Conservation (phyloP, 2,329 filamentous ascomycete genomes). For the Penicillium crustosum region DNA sequence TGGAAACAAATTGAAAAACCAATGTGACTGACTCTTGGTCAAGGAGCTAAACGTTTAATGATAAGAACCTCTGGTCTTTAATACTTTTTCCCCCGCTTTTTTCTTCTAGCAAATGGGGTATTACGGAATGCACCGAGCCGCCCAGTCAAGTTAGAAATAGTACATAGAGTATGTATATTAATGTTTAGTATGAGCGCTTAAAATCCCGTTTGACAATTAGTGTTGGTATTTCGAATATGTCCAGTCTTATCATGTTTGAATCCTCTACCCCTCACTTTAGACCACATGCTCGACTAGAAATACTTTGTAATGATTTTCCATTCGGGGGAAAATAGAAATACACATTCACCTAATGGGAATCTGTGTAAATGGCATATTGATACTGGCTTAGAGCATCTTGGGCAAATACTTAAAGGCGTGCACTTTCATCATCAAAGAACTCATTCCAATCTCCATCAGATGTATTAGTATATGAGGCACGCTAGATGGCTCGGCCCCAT, state of each 20-base stretch:
- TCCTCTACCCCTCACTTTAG: not conserved
- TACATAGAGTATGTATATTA: too few relatives aligned
- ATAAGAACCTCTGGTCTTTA: not conserved
- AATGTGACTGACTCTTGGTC: not conserved
- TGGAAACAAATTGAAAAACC: not conserved
- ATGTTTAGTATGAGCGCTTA: not conserved
- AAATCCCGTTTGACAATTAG: not conserved
- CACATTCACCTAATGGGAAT: not conserved
- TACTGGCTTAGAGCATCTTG: too few relatives aligned
- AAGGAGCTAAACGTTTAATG: too few relatives aligned
- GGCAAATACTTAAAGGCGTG: too few relatives aligned
- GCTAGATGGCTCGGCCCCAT: too few relatives aligned
- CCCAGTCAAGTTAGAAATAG: not conserved
- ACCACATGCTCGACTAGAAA: not conserved
- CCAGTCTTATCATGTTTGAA: not conserved
- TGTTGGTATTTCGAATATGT: not conserved
- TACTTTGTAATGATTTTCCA: not conserved
- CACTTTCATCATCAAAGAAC: too few relatives aligned
- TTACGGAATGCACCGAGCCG: not conserved
- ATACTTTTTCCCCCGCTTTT: not conserved
- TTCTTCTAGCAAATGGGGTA: not conserved
- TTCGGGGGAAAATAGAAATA: not conserved
- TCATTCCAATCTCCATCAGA: too few relatives aligned
- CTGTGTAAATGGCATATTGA: too few relatives aligned
- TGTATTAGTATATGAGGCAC: too few relatives aligned